Conservation (phyloP, 768 basidiomycete genomes). For the Dendrothele bispora region DNA sequence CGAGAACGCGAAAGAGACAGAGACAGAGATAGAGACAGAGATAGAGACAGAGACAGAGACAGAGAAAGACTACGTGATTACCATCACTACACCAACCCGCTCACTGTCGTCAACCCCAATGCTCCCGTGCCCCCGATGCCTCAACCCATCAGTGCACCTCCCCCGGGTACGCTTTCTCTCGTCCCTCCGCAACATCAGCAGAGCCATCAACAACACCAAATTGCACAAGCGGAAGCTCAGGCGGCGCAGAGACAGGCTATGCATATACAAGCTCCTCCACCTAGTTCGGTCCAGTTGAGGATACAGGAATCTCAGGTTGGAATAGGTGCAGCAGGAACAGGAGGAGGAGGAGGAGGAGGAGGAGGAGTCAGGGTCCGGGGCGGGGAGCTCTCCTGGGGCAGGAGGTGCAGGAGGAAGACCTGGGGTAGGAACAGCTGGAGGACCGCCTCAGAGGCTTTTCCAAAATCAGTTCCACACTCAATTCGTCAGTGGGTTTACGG, state of each 20-base stretch:
- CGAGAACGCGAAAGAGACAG: too few relatives aligned
- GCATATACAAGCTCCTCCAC: not conserved
- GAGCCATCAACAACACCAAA: slow-evolving; percentile 7
- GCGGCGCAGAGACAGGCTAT: slow-evolving; percentile 6
- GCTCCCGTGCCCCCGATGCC: not conserved
- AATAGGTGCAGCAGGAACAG: too few relatives aligned
- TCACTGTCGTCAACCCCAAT: too few relatives aligned
- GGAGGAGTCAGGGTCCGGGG: too few relatives aligned
- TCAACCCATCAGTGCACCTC: not conserved
- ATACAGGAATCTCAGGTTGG: too few relatives aligned
- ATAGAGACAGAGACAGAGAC: too few relatives aligned
- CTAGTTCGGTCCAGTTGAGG: too few relatives aligned
- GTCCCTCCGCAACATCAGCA: slow-evolving; percentile 9
- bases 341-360: too few relatives aligned
- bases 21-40: too few relatives aligned
- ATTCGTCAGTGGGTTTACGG: slow-evolving; percentile 24
- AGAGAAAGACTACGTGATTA: too few relatives aligned
- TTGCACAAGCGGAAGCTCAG: slow-evolving; percentile 7
- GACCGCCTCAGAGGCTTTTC: slow-evolving; percentile 26
- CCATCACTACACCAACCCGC: too few relatives aligned
- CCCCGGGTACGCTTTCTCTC: slow-evolving; percentile 4
- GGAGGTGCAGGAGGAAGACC: not conserved
- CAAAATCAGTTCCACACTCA: slow-evolving; percentile 30
- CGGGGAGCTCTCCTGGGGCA: not conserved
- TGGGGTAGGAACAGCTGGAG: not conserved